These are phyloP conservation scores for Trypanosoma grayi DNA, from an alignment of 208 protist species.

Conservation along the genomic window DNA sequence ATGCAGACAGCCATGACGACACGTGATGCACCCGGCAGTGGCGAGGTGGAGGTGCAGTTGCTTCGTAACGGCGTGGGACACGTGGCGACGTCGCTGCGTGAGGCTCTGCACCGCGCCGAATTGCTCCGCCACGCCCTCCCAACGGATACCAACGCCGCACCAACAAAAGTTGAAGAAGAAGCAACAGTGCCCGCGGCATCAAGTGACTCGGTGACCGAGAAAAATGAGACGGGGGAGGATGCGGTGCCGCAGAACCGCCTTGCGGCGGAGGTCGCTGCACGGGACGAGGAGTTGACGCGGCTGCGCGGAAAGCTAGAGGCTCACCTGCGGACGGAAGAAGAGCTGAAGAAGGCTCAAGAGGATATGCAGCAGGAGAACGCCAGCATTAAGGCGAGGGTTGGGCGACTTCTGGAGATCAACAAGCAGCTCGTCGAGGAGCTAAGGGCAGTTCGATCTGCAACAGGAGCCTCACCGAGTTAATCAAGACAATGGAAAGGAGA, in stretches of 20 bases:
- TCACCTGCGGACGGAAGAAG: slow-evolving; percentile 24
- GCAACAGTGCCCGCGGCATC: not conserved
- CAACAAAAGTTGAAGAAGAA: not conserved
- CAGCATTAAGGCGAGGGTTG: slow-evolving; percentile 6
- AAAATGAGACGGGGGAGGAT: not conserved
- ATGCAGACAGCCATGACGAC: slow-evolving; percentile 16
- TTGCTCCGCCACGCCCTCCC: slow-evolving; percentile 16
- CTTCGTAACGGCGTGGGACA: slow-evolving; percentile 12
- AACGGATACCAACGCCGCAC: not conserved
- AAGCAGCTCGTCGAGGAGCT: slow-evolving; percentile 19
- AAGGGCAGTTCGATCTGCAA: not conserved
- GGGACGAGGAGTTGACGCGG: slow-evolving; percentile 9
- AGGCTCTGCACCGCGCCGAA: slow-evolving; percentile 19
- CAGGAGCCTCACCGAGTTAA: not conserved
- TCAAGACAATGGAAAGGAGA: not conserved
- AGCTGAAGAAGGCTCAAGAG: slow-evolving; percentile 8
- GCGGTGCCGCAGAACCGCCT: not conserved
- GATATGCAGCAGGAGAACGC: slow-evolving; percentile 17
- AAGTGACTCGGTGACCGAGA: not conserved
- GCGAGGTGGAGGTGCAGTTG: slow-evolving; percentile 9
- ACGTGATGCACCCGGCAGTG: not conserved
- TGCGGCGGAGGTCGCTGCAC: not conserved
- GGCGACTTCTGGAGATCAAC: slow-evolving; percentile 18
- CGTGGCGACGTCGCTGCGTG: slow-evolving; percentile 19
- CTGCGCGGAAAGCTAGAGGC: slow-evolving; percentile 6